Percentiles rank a stretch among this genome's conserved stretches.
phyloP scores from a whole-genome alignment of 176 grass and related monocot genomes.

The Carex cristatella region DNA sequence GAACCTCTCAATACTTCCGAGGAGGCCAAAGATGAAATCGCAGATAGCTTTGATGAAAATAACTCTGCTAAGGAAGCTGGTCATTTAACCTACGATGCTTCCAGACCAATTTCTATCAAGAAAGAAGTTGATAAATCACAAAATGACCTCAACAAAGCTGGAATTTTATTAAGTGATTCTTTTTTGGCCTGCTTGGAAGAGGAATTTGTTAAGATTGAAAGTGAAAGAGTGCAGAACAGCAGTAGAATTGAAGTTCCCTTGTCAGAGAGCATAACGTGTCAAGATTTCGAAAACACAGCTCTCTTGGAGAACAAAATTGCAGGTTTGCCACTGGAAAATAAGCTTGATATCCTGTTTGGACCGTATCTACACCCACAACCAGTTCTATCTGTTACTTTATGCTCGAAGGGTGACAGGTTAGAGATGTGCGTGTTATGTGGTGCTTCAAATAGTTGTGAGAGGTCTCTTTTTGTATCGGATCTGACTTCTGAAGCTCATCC shows the following conservation, averaged over 20 bases:
- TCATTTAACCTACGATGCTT: conserved; percentile 28
- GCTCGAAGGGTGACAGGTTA: conserved; percentile 36
- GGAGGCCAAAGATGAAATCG: conserved; percentile 31
- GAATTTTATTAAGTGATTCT: conserved; percentile 71
- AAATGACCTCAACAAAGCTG: conserved; percentile 48
- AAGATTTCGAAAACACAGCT: conserved; percentile 20
- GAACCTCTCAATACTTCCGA: conserved; percentile 30
- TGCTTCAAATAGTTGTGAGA: conserved; percentile 40
- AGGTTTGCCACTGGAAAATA: conserved; percentile 18
- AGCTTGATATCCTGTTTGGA: conserved; percentile 35
- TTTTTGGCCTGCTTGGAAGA: conserved; percentile 74
- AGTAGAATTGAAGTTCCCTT: conserved; percentile 16
- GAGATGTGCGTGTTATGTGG: conserved; percentile 71
- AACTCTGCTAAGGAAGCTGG: conserved; percentile 33
- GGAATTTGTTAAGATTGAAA: conserved; percentile 39
- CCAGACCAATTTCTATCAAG: conserved; percentile 20
- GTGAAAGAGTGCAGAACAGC: neutral
- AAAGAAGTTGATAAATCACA: conserved; percentile 33
- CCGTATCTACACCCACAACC: conserved; percentile 60
- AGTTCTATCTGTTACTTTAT: conserved; percentile 65
- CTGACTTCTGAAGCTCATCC: conserved; percentile 36
- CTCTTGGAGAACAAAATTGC: conserved; percentile 26
- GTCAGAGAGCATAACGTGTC: conserved; percentile 36
- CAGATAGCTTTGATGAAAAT: conserved; percentile 84
- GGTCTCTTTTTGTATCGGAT: conserved; percentile 56